These are phyloP conservation scores for Penicillium coprophilum DNA, from an alignment of 495 filamentous ascomycete genomes.

Conservation along the genomic window DNA sequence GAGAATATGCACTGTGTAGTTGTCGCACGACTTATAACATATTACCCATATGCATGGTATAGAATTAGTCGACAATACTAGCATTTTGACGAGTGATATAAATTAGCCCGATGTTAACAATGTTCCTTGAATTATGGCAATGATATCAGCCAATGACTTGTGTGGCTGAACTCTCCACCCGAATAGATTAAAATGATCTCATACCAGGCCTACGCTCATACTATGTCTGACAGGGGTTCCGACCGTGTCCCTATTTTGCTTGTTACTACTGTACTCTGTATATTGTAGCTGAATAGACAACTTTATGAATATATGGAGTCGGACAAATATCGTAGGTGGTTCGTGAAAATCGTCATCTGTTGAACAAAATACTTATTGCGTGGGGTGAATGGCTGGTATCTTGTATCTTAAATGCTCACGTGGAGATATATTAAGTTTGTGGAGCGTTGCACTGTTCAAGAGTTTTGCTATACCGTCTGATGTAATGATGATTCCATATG, in stretches of 20 bases:
- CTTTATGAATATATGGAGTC: neutral
- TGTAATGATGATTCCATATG: slow-evolving; percentile 30
- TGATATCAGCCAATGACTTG: slow-evolving; percentile 32
- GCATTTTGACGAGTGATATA: neutral
- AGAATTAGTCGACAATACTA: neutral
- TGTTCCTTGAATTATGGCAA: slow-evolving; percentile 16
- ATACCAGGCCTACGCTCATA: slow-evolving; percentile 22
- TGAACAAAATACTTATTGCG: neutral
- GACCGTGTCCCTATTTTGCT: neutral
- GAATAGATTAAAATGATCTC: slow-evolving; percentile 41
- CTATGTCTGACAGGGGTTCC: slow-evolving; percentile 10
- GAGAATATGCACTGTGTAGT: neutral
- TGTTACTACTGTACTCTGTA: neutral
- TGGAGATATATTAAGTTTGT: neutral
- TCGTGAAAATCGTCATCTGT: neutral
- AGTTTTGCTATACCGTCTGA: slow-evolving; percentile 14
- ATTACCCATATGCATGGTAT: neutral
- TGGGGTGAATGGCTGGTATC: neutral
- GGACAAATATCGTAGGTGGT: neutral
- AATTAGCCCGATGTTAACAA: neutral
- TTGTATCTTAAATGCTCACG: neutral
- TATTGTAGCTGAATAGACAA: neutral
- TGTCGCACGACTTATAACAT: neutral
- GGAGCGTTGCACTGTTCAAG: slow-evolving; percentile 18
- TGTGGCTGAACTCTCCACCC: slow-evolving; percentile 34